phyloP scores from a whole-genome alignment of 1,139 yeast genomes.

The Candida dubliniensis region DNA sequence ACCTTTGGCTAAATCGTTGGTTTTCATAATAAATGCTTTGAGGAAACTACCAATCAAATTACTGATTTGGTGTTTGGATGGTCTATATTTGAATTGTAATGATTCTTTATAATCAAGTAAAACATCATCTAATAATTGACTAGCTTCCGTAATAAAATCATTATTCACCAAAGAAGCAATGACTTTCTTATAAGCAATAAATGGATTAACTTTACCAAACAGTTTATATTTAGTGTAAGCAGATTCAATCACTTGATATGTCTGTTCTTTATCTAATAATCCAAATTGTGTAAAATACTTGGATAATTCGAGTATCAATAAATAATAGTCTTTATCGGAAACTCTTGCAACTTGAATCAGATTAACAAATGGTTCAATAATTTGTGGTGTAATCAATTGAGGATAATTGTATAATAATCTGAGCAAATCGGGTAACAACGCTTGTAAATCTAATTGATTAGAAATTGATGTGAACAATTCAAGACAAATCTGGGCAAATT shows the following conservation, averaged over 20 bases:
- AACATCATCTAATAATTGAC: slow-evolving; percentile 53
- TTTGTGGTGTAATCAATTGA: slow-evolving; percentile 22
- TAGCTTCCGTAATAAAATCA: slow-evolving; percentile 49
- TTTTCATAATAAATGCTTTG: slow-evolving; percentile 21
- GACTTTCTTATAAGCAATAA: slow-evolving; percentile 48
- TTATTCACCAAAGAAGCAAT: slow-evolving; percentile 53
- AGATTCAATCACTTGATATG: slow-evolving; percentile 29
- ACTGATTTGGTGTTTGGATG: slow-evolving; percentile 28
- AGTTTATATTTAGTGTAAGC: slow-evolving; percentile 27
- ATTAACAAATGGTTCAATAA: slow-evolving; percentile 17
- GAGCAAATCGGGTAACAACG: slow-evolving; percentile 29
- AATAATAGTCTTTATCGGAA: slow-evolving; percentile 2
- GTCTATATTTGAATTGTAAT: slow-evolving; percentile 15
- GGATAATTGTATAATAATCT: slow-evolving; percentile 29
- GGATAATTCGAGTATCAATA: slow-evolving; percentile 21
- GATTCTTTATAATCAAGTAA: slow-evolving; percentile 30
- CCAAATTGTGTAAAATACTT: slow-evolving; percentile 21
- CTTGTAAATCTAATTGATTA: slow-evolving; percentile 27
- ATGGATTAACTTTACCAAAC: slow-evolving; percentile 32
- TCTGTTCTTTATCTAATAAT: slow-evolving; percentile 17
- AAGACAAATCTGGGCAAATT: slow-evolving; percentile 62
- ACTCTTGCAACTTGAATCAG: slow-evolving; percentile 3
- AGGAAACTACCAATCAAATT: slow-evolving; percentile 34
- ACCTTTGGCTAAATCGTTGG: slow-evolving; percentile 23
- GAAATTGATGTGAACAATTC: slow-evolving; percentile 55